phyloP scores from a whole-genome alignment of 345 rosid species.

The Gossypium raimondii region DNA sequence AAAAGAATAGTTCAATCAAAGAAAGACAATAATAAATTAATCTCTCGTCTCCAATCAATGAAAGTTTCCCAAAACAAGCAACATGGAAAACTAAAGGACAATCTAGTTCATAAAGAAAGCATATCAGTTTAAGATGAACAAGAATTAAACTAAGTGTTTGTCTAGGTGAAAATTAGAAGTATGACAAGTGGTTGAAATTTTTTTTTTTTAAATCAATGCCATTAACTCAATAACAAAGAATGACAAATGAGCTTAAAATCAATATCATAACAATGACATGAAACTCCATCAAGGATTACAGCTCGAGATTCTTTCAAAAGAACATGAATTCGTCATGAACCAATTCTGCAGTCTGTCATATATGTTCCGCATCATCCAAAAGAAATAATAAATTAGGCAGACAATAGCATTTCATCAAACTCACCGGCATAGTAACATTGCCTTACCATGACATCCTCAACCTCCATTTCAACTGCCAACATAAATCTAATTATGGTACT shows the following conservation, averaged over 20 bases:
- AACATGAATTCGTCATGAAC: not conserved
- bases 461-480: constrained; percentile 7
- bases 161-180: not conserved
- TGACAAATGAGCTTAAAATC: too few relatives aligned
- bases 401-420: not conserved
- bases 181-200: not conserved
- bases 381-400: not conserved
- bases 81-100: not conserved
- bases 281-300: not conserved
- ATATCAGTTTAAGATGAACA: not conserved
- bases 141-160: not conserved
- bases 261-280: not conserved
- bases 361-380: not conserved
- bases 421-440: not conserved
- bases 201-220: not conserved
- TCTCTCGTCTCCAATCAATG: not conserved
- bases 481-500: not conserved
- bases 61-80: not conserved
- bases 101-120: not conserved
- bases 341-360: not conserved
- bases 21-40: not conserved
- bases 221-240: not conserved
- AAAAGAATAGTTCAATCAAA: not conserved
- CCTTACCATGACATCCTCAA: not conserved
- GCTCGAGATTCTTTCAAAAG: not conserved